A percentile compares a stretch with the other conserved stretches of the same genome.
phyloP scores from a whole-genome alignment of 345 rosid species.

The Zanthoxylum bungeanum region DNA sequence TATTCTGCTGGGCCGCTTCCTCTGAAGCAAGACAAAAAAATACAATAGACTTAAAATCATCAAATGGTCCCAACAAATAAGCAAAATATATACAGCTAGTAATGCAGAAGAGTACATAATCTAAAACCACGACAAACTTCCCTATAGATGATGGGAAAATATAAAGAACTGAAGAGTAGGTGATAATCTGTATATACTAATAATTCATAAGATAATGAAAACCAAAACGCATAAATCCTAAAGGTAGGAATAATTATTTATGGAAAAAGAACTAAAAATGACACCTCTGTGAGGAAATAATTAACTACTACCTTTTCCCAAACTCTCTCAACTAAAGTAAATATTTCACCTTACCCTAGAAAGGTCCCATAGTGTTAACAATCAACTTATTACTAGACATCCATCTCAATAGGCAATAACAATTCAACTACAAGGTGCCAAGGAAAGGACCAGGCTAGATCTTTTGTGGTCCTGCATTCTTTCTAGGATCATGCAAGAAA shows the following conservation, averaged over 20 bases:
- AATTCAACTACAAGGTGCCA: conserved; percentile 7
- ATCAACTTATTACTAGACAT: conserved; percentile 17
- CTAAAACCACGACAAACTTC: background rate
- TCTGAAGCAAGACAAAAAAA: conserved; percentile 43
- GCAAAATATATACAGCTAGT: background rate
- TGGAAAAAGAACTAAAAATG: background rate
- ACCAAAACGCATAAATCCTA: background rate
- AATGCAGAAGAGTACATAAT: background rate
- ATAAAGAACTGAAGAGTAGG: background rate
- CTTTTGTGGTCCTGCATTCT: background rate
- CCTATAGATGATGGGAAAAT: background rate
- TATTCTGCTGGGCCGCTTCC: conserved; percentile 80
- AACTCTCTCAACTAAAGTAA: conserved; percentile 31
- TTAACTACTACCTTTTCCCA: background rate
- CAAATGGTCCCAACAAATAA: background rate
- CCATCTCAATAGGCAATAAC: background rate
- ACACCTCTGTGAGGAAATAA: background rate
- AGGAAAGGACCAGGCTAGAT: background rate
- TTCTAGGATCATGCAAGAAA: background rate
- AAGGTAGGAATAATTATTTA: background rate
- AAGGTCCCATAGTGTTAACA: background rate
- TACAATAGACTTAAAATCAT: conserved; percentile 7
- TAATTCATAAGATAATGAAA: background rate
- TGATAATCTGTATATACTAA: background rate
- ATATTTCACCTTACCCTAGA: conserved; percentile 28